Conservation (phyloP, 139 green algal species). For the Chlamydomonas sp. region DNA sequence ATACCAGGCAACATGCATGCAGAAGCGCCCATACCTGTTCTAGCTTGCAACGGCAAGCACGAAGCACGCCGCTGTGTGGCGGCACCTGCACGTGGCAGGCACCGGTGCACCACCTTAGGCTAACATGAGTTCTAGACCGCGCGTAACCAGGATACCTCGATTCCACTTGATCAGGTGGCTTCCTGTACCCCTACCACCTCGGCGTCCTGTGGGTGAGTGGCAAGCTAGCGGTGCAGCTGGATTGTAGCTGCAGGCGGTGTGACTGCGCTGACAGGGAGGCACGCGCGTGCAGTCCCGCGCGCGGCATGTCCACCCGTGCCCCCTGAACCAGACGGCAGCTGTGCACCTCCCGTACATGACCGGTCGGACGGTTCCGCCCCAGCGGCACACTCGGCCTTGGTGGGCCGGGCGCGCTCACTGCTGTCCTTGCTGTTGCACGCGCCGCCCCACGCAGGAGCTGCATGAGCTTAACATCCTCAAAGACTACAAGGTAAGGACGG, state of each 20-base stretch:
- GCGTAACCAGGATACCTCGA: background rate
- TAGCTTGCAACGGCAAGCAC: too few species aligned
- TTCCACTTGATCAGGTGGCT: background rate
- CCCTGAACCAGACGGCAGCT: too few species aligned
- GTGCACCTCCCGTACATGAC: too few species aligned
- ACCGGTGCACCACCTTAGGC: background rate
- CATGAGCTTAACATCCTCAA: conserved; percentile 33
- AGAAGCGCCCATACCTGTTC: too few species aligned
- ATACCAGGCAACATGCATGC: too few species aligned
- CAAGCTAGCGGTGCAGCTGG: background rate
- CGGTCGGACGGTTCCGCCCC: too few species aligned
- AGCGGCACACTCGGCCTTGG: too few species aligned
- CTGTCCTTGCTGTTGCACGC: background rate
- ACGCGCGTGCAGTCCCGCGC: too few species aligned
- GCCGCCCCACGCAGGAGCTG: background rate
- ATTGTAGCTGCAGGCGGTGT: background rate
- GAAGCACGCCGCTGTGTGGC: too few species aligned
- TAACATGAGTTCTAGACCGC: background rate
- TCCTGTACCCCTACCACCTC: conserved; percentile 62
- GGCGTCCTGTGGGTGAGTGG: conserved; percentile 37
- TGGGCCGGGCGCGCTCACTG: too few species aligned
- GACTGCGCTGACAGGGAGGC: too few species aligned
- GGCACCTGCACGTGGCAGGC: background rate
- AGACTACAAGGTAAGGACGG: background rate
- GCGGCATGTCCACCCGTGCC: too few species aligned